Evolutionary conservation across 225 moss, liverwort and hornwort species (phyloP), one percentile per base, ranked within the genome.

Genomic region (Marchantia paleacea): DNA sequence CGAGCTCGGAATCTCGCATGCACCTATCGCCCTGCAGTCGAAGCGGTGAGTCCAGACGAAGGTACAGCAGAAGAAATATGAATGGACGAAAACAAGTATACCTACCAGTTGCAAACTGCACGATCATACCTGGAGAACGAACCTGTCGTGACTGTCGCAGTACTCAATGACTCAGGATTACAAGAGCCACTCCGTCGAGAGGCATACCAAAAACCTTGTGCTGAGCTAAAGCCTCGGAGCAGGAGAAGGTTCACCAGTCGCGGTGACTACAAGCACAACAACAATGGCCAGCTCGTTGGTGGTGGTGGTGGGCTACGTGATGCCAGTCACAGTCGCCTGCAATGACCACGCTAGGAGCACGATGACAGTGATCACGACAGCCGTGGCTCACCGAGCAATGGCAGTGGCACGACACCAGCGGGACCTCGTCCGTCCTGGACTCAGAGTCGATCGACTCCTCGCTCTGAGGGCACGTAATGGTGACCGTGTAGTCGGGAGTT

Each of bases 401-500:
- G 58, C 75, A 75, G 16, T 75, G 15, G 75, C 55, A 75, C 20
- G 24, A 55, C 30, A 29, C 28, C 11, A 20, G 51, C 28, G 60
- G 10, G 1, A 64, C 9, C 31, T 31, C 26, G 14, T 25, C 7
- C 60, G 10, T 18, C 0, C 47, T 29, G 19, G 31, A 19, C 18
- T 4, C 26, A 47, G 39, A 8, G 47, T 47, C 60, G 7, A 12
- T 26, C 12, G 14, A 11, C 69, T 3, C 24, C 54, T 79, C 39
- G 53, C 28, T 52, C 8, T 15, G 8, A 54, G 79, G 79, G 70
- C 69, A 79, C 5, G 79, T 79, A 20, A 79, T 79, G 4, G 79
- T 79, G 12, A 79, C 79, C 10, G 53, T 69, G 14, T 79, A 79
- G 20, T 79, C 79, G 22, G 79, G 69, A 11, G 69, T 69, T 29